Conservation (phyloP, 1,139 yeast genomes). For the Protomyces inundatus region DNA sequence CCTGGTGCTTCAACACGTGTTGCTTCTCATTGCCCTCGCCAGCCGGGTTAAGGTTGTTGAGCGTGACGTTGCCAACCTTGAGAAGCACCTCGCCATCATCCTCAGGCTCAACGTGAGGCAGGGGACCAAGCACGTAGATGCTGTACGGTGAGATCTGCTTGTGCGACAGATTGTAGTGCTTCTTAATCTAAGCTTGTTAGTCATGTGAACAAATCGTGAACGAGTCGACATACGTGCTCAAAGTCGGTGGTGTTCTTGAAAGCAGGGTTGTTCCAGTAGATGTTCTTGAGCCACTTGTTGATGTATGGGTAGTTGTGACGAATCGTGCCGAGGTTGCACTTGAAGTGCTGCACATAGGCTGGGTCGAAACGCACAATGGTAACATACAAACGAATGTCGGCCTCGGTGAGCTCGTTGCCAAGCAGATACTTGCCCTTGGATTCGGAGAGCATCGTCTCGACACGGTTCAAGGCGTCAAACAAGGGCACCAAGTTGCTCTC, state of each 20-base stretch:
- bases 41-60: constrained; percentile 8
- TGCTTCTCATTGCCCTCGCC: constrained; percentile 8
- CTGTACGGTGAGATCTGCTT: constrained; percentile 70
- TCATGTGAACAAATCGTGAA: too few relatives aligned
- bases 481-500: constrained; percentile 62
- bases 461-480: constrained; percentile 66
- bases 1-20: constrained; percentile 23
- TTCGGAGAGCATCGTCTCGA: constrained; percentile 59
- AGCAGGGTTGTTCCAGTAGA: constrained; percentile 79
- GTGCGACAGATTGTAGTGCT: constrained; percentile 51
- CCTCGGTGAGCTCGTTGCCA: constrained; percentile 74
- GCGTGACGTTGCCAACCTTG: constrained; percentile 20
- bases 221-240: constrained; percentile 59
- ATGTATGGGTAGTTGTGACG: constrained; percentile 73
- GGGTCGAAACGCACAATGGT: constrained; percentile 85
- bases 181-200: not conserved
- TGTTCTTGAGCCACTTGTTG: constrained; percentile 71
- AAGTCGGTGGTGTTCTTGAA: constrained; percentile 77
- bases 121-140: constrained; percentile 85
- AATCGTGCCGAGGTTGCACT: constrained; percentile 79
- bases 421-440: constrained; percentile 50
- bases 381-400: constrained; percentile 78
- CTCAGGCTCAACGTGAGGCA: constrained; percentile 59
- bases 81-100: constrained; percentile 26
- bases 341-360: constrained; percentile 89